Evolutionary conservation across 345 rosid species (phyloP), one percentile per base, ranked within the genome.

Genomic region (Durio zibethinus): DNA sequence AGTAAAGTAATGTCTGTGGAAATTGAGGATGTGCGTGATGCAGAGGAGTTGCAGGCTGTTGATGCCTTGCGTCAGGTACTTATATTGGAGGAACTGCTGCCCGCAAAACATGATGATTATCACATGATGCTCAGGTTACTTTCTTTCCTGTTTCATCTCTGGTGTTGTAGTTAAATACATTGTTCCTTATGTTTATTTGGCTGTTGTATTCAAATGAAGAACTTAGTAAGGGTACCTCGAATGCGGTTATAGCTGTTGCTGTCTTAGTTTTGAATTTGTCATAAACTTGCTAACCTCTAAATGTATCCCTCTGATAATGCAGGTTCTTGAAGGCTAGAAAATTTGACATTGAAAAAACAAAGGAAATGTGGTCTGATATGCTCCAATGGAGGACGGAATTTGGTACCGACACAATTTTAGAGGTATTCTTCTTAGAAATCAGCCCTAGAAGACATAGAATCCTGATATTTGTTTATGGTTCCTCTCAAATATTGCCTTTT

Each of bases 301-400:
- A 56, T 64, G 29, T 62, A 43, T 18, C 8, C 35, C 43, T n/a
- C 65, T 36, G 48, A 57, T 67, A 21, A 16, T 78, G 36, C 80
- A 91, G 98, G 77, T 94, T 91, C 83, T 83, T 93, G 88, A 95
- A 87, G 87, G 99, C 99, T 7, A 93, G 99, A 81, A 95, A 95
- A 78, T 93, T 90, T 14, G 97, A 95, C 72, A 66, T 90, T 8
- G 99, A 91, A 48, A 95, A 91, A 84, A 78, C 98, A 71, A 95
- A 95, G 84, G 94, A 80, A 62, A 93, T 95, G 99, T 95, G 99
- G 98, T 75, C 93, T 35, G 92, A 88, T 48, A 95, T 95, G 99
- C 86, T 95, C 40, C 84, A 80, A 3, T 95, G 99, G 99, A 90
- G 99, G 81, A 89, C 90, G 70, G 96, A 90, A 76, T 93, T 93